Evolutionary conservation across 441 rosid genomes (phyloP).

Genomic region (Brassica hybrid): DNA sequence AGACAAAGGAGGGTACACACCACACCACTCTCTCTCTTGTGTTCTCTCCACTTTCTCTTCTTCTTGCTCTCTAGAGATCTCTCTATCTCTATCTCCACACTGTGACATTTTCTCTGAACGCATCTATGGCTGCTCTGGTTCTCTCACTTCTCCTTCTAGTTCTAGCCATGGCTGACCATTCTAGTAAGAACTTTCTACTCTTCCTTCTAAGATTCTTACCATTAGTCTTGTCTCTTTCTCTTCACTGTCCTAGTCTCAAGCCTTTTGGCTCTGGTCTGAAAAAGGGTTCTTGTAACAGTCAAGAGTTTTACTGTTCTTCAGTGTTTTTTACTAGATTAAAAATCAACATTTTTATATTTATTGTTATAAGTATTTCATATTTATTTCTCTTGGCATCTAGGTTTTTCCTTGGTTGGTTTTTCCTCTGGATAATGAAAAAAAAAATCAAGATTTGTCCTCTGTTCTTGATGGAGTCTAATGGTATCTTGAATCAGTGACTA

Average conservation of each 20-base stretch:
- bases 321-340: conserved; percentile 14
- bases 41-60: conserved; percentile 20
- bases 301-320: conserved; percentile 33
- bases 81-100: conserved; percentile 29
- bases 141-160: conserved; percentile 60
- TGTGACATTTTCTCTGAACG: conserved; percentile 35
- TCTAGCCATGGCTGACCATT: conserved; percentile 64
- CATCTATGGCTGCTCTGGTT: conserved; percentile 59
- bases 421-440: neutral
- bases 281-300: neutral
- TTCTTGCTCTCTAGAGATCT: conserved; percentile 26
- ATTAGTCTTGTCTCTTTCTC: conserved; percentile 24
- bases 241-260: neutral
- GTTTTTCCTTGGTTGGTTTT: neutral
- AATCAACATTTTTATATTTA: neutral
- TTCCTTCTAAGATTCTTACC: conserved; percentile 27
- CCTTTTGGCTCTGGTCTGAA: conserved; percentile 19
- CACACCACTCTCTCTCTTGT: conserved; percentile 32
- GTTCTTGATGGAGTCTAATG: conserved; percentile 27
- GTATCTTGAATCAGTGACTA: conserved; percentile 47
- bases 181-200: conserved; percentile 57
- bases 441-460: neutral
- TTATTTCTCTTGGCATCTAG: neutral
- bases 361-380: neutral
- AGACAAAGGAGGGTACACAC: conserved; percentile 24